A percentile compares a stretch with the other conserved stretches of the same genome.
Conservation (phyloP, 192 early-diverging fungal genomes). For the Coemansia sp. region DNA sequence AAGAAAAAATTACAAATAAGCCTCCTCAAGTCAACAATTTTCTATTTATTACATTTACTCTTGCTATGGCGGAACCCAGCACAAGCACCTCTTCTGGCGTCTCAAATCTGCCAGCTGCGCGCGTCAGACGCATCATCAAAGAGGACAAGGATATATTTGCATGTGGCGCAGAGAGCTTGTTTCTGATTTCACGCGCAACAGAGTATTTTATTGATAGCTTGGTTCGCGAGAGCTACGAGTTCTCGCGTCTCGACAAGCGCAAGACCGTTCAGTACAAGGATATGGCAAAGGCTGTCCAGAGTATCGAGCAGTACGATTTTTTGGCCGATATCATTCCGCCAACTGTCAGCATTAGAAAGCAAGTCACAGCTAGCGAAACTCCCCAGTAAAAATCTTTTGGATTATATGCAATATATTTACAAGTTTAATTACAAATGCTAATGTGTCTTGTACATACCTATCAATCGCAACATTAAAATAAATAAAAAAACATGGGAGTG, state of each 20-base stretch:
- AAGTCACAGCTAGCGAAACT: constrained; percentile 3
- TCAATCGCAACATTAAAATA: too few species aligned
- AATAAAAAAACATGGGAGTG: too few species aligned
- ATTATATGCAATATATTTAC: not conserved
- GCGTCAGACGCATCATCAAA: constrained; percentile 75
- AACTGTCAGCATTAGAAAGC: constrained; percentile 25
- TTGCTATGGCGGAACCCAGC: too few species aligned
- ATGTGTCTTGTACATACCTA: too few species aligned
- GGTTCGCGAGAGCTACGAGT: constrained; percentile 63
- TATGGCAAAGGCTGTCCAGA: constrained; percentile 63
- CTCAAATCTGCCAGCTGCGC: constrained; percentile 64
- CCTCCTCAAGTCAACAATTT: too few species aligned
- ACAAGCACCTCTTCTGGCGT: too few species aligned
- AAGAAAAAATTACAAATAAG: too few species aligned
- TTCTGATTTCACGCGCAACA: constrained; percentile 67
- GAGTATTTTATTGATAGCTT: constrained; percentile 74
- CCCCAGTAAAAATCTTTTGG: not conserved
- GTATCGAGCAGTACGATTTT: constrained; percentile 59
- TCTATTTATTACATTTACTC: too few species aligned
- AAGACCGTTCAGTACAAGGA: constrained; percentile 76
- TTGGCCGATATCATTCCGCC: constrained; percentile 47
- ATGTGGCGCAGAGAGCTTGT: constrained; percentile 69
- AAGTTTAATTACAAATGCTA: too few species aligned
- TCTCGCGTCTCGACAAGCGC: constrained; percentile 67
- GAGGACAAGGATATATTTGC: constrained; percentile 74